Evolutionary conservation across 2,329 filamentous ascomycete genomes (phyloP).

Genomic region (Moelleriella libera): DNA sequence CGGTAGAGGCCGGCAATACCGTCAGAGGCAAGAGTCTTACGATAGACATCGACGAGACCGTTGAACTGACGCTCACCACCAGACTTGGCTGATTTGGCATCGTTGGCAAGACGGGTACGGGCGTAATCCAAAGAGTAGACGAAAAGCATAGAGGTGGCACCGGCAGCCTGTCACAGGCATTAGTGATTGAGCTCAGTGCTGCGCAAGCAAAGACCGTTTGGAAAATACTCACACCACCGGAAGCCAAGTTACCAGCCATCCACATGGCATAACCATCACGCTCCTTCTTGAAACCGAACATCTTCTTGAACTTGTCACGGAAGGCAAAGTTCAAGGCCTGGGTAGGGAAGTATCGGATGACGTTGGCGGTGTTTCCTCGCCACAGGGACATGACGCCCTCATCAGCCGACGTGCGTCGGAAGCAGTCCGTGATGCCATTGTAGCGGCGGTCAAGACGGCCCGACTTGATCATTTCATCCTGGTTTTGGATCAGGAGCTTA

Average conservation of each 20-base stretch:
- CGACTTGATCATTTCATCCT: conserved; percentile 99
- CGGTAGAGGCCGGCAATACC: conserved; percentile 99
- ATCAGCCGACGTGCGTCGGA: conserved; percentile 74
- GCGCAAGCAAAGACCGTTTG: not conserved
- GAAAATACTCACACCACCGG: conserved; percentile 75
- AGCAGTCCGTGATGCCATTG: conserved; percentile 87
- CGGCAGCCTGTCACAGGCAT: conserved; percentile 53
- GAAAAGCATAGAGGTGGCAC: conserved; percentile 99
- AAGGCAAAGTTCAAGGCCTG: conserved; percentile 99
- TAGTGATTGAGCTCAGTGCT: not conserved
- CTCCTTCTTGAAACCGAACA: conserved; percentile 99
- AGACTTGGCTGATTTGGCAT: conserved; percentile 95
- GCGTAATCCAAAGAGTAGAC: conserved; percentile 99
- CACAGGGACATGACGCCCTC: conserved; percentile 95
- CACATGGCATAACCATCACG: conserved; percentile 96
- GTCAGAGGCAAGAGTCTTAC: conserved; percentile 97
- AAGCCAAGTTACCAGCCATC: conserved; percentile 99
- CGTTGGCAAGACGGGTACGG: conserved; percentile 99
- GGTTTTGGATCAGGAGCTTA: conserved; percentile 99
- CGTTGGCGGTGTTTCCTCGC: conserved; percentile 99
- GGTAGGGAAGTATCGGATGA: conserved; percentile 99
- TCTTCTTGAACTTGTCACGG: conserved; percentile 99
- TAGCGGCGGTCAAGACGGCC: conserved; percentile 98
- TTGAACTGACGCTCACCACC: conserved; percentile 99
- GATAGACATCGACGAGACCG: conserved; percentile 98